A percentile compares a stretch with the other conserved stretches of the same genome.
phyloP scores from a whole-genome alignment of 2,329 filamentous ascomycete genomes.

The Orbilia ellipsospora region DNA sequence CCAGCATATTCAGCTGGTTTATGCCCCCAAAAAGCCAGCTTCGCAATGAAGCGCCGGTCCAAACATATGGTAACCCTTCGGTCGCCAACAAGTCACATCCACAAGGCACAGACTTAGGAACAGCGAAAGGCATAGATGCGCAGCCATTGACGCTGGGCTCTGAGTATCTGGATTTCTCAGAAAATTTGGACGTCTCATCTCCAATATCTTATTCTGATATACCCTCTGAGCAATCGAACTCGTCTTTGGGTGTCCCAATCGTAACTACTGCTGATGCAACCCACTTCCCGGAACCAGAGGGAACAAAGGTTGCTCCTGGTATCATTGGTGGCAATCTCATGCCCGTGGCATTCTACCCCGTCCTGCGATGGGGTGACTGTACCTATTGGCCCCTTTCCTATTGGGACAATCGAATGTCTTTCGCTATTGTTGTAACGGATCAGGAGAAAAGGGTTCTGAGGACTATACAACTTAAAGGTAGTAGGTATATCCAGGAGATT shows the following conservation, averaged over 20 bases:
- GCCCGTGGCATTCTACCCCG: background rate
- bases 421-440: slow-evolving; percentile 5
- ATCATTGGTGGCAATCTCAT: background rate
- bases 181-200: background rate
- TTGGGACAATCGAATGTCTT: background rate
- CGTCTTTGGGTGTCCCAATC: background rate
- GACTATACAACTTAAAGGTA: background rate
- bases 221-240: background rate
- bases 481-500: slow-evolving; percentile 4
- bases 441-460: background rate
- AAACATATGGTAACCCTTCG: too few relatives aligned
- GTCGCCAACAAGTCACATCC: too few relatives aligned
- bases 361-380: slow-evolving; percentile 1
- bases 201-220: slow-evolving; percentile 1
- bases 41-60: too few relatives aligned
- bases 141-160: too few relatives aligned
- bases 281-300: background rate
- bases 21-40: too few relatives aligned
- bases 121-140: too few relatives aligned
- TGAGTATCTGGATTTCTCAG: background rate
- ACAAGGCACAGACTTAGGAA: too few relatives aligned
- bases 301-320: background rate
- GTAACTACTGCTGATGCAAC: background rate
- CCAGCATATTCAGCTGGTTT: too few relatives aligned
- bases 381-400: slow-evolving; percentile 8